These are phyloP conservation scores for Margaritispora aquatica DNA, from an alignment of 495 filamentous ascomycete species.

Conservation along the genomic window DNA sequence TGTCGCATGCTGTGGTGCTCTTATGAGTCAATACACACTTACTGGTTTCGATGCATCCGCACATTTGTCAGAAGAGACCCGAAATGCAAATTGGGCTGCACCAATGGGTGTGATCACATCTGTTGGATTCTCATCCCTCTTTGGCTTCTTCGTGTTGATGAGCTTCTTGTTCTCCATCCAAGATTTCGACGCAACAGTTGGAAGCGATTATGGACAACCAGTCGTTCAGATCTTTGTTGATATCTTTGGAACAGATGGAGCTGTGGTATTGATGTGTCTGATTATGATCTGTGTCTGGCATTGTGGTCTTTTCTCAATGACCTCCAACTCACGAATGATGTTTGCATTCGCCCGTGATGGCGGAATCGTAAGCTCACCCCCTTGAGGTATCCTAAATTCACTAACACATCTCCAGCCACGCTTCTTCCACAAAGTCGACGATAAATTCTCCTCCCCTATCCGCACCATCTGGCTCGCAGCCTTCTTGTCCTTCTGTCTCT, in stretches of 20 bases:
- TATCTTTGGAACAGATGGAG: conserved; percentile 47
- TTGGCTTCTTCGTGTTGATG: conserved; percentile 58
- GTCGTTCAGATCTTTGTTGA: conserved; percentile 54
- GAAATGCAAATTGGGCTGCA: conserved; percentile 52
- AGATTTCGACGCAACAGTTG: conserved; percentile 41
- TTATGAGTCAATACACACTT: conserved; percentile 51
- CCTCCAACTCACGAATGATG: conserved; percentile 59
- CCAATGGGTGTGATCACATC: conserved; percentile 56
- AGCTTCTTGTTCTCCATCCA: conserved; percentile 54
- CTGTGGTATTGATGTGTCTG: conserved; percentile 48
- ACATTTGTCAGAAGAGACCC: conserved; percentile 55
- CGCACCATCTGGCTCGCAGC: conserved; percentile 52
- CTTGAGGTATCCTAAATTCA: too few relatives aligned
- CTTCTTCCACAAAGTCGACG: conserved; percentile 45
- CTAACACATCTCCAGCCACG: conserved; percentile 29
- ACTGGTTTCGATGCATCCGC: conserved; percentile 51
- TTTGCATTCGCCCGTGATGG: conserved; percentile 52
- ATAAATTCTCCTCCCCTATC: conserved; percentile 42
- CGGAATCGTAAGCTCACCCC: conserved; percentile 41
- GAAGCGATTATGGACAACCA: conserved; percentile 39
- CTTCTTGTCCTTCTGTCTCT: conserved; percentile 49
- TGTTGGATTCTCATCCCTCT: conserved; percentile 50
- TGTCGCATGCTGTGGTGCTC: conserved; percentile 45
- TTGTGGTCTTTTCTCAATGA: conserved; percentile 52
- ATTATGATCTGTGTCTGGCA: conserved; percentile 58